Evolutionary conservation across 2,329 filamentous ascomycete genomes (phyloP), one percentile per base, ranked within the genome.

Genomic region (Diplodia sapinea): DNA sequence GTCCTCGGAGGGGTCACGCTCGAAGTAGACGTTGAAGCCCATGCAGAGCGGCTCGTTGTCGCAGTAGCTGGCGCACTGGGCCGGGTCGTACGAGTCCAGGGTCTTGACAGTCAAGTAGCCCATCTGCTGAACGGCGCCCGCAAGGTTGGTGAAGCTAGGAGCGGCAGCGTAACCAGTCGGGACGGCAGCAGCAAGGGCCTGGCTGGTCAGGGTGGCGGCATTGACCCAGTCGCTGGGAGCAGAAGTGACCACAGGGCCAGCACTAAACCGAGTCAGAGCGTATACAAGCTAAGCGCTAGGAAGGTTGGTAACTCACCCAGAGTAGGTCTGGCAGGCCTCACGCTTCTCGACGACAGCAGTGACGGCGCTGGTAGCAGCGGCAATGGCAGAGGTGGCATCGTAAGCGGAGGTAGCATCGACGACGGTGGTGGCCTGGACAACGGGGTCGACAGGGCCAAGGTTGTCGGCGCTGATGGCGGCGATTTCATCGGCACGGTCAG

Each of bases 11-110:
- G 72, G 73, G 26, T 68, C 64, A 36, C 72, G 70, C 55, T 73
- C 72, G 38, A 70, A 72, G 63, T 70, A 74, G 63, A 72, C 68
- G 54, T 72, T 70, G 71, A 73, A 72, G 23, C 68, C 70, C 29
- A 69, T 68, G 65, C 72, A 74, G 26, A 69, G 62, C 13, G 26
- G 47, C 29, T 68, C 68, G 3, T 17, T 23, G 26, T 69, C 20
- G 40, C 71, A 73, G 38, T n/a, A 51, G 33, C 29, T 62, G 49
- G 69, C 68, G 67, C 71, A 72, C 29, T 54, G 13, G 1, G 13
- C 12, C n/a, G 63, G 68, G 29, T 69, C 43, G 59, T 73, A 73
- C 26, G 29, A 20, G 36, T 66, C 38, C 38, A 66, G 54, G n/a
- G 56, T 65, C 5, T 63, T 40, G 17, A 73, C 49, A 15, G 55